Percentiles rank a stretch among this genome's conserved stretches.
phyloP scores from a whole-genome alignment of 352 stramenopile genomes.

The Blastocystis sp. region DNA sequence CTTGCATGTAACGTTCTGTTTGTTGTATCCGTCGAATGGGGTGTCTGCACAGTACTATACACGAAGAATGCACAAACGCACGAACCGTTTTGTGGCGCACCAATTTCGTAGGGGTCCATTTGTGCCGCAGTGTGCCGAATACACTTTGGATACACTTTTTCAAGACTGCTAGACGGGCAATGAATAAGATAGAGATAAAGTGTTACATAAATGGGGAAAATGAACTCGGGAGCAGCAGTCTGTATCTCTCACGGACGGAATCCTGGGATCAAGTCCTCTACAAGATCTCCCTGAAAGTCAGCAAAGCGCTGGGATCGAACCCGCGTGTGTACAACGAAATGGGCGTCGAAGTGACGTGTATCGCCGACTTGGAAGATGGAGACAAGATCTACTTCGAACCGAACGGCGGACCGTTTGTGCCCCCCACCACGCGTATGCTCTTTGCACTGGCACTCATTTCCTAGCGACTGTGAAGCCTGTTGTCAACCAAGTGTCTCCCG shows the following conservation, averaged over 20 bases:
- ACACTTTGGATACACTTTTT: not conserved
- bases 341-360: conserved; percentile 51
- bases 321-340: conserved; percentile 66
- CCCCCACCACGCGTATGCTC: not conserved
- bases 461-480: not conserved
- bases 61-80: too few relatives aligned
- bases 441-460: not conserved
- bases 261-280: conserved; percentile 67
- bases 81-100: too few relatives aligned
- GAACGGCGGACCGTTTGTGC: conserved; percentile 61
- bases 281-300: conserved; percentile 65
- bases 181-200: conserved; percentile 68
- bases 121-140: too few relatives aligned
- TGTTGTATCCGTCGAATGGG: too few relatives aligned
- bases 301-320: conserved; percentile 25
- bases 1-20: too few relatives aligned
- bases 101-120: too few relatives aligned
- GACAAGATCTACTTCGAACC: conserved; percentile 64
- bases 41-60: too few relatives aligned
- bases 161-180: not conserved
- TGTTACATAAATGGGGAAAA: conserved; percentile 64
- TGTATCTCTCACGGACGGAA: conserved; percentile 60
- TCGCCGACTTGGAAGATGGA: conserved; percentile 56
- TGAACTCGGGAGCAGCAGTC: conserved; percentile 55
- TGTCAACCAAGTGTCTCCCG: not conserved